A percentile compares a stretch with the other conserved stretches of the same genome.
Conservation (phyloP, 768 basidiomycete genomes). For the Postia placenta region DNA sequence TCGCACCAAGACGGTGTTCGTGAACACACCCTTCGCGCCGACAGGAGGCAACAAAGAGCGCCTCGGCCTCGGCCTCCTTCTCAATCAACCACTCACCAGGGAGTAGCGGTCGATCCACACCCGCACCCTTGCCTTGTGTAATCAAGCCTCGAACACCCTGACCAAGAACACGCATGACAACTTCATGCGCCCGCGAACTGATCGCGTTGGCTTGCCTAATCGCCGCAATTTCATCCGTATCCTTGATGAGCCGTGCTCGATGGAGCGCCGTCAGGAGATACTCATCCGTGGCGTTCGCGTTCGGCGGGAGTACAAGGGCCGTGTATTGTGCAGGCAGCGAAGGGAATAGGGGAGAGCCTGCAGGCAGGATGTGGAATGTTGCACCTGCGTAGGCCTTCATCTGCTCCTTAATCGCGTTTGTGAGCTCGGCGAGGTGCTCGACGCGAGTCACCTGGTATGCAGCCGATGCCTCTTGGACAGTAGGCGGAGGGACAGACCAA, state of each 20-base stretch:
- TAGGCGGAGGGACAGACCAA: constrained; percentile 85
- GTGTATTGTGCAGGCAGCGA: constrained; percentile 38
- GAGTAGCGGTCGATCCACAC: constrained; percentile 41
- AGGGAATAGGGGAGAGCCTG: constrained; percentile 46
- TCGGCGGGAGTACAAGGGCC: constrained; percentile 27
- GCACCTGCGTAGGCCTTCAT: constrained; percentile 46
- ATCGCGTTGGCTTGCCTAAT: constrained; percentile 82
- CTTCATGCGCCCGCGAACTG: constrained; percentile 85
- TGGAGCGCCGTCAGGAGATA: constrained; percentile 80
- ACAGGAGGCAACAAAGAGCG: constrained; percentile 87
- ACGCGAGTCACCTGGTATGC: constrained; percentile 59
- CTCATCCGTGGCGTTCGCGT: constrained; percentile 41
- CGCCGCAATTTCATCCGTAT: constrained; percentile 59
- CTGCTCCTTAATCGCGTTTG: constrained; percentile 38
- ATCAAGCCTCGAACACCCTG: constrained; percentile 57
- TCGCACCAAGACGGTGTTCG: not conserved
- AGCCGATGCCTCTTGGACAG: constrained; percentile 47
- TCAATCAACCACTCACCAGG: constrained; percentile 86
- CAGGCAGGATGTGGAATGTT: constrained; percentile 61
- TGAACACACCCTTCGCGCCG: constrained; percentile 71
- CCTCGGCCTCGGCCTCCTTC: constrained; percentile 92
- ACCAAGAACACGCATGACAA: constrained; percentile 88
- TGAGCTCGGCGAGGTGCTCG: constrained; percentile 42
- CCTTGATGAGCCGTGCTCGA: constrained; percentile 73
- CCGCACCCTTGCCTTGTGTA: constrained; percentile 35